Base-by-base conservation (phyloP, 139 green algal genomes). In the Deuterostichococcus epilithicus region DNA sequence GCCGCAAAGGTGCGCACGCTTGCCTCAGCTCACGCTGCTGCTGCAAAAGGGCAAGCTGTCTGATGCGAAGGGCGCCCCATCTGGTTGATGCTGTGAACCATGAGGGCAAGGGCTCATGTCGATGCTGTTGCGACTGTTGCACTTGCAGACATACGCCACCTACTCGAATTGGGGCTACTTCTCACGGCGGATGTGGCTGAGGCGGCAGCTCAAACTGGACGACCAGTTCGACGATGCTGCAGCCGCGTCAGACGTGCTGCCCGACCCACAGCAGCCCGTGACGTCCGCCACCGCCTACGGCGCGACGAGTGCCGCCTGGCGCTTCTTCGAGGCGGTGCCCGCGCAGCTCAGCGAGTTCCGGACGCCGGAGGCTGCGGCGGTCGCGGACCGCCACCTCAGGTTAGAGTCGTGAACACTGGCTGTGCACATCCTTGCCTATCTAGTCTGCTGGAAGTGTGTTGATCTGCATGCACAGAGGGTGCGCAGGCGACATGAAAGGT, bases 381-480 rank as follows among this genome's bases (percentile, higher is more conserved):
- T 77, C 35, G 77, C 77, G 2, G 77, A 81, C 60, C 60, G 77
- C 38, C 77, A 81, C 52, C 63, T 81, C 20, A 77, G 77, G 77
- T 81, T 15, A 32, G 42, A n/a, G n/a, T n/a, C n/a, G n/a, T n/a
- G n/a, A n/a, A n/a, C n/a, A n/a, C n/a, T n/a, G n/a, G n/a, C 20
- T n/a, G 10, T 5, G 10, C 52, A 63, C 28, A 3, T 63, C 52
- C 18, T 23, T 63, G 52, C 25, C 30, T 23, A 26, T 22, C 28
- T 3, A 36, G 5, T 37, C 63, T 37, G 63, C 36, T 32, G 25
- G 20, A 68, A 5, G 4, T 68, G 5, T 68, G 20, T 32, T 67
- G 59, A 8, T 67, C 26, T n/a, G 59, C 59, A 67, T 34, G 25
- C 26, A 67, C 59, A n/a, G 26, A 10, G 13, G 26, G 59, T 60